Conservation (phyloP, 31 red algal species). For the Odonthalia washingtoniensis region DNA sequence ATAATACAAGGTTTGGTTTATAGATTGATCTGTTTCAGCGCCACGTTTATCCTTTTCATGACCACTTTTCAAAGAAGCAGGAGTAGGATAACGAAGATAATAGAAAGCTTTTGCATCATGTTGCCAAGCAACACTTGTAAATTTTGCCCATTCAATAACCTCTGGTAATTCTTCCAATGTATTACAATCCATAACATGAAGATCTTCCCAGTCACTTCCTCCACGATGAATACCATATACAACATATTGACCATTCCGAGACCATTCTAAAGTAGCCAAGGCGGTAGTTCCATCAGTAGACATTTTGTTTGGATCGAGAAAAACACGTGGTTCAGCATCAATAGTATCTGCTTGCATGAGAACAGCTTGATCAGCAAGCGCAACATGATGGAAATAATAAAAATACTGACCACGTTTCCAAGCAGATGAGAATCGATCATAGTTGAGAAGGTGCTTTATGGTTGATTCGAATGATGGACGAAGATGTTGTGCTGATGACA, state of each 20-base stretch:
- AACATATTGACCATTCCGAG: conserved; percentile 61
- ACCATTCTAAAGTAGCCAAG: conserved; percentile 59
- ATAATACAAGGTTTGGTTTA: conserved; percentile 66
- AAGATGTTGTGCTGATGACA: conserved; percentile 40
- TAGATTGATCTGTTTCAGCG: conserved; percentile 65
- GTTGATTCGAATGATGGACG: conserved; percentile 44
- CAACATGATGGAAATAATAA: conserved; percentile 68
- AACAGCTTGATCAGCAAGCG: conserved; percentile 79
- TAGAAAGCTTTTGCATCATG: conserved; percentile 80
- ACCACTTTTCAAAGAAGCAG: conserved; percentile 57
- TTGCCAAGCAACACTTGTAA: conserved; percentile 77
- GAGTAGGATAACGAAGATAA: conserved; percentile 75
- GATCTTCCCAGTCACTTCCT: conserved; percentile 83
- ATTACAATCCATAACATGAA: conserved; percentile 61
- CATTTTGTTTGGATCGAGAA: conserved; percentile 83
- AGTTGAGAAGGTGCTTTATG: conserved; percentile 68
- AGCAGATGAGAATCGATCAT: conserved; percentile 70
- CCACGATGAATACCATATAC: conserved; percentile 62
- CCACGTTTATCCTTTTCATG: conserved; percentile 68
- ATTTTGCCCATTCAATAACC: conserved; percentile 81
- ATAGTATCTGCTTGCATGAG: conserved; percentile 59
- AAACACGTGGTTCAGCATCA: conserved; percentile 63
- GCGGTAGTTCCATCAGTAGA: conserved; percentile 78
- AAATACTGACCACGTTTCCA: conserved; percentile 70
- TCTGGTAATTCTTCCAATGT: conserved; percentile 55